phyloP scores from a whole-genome alignment of 805 yeast genomes.

The Kuraishia hungarica region DNA sequence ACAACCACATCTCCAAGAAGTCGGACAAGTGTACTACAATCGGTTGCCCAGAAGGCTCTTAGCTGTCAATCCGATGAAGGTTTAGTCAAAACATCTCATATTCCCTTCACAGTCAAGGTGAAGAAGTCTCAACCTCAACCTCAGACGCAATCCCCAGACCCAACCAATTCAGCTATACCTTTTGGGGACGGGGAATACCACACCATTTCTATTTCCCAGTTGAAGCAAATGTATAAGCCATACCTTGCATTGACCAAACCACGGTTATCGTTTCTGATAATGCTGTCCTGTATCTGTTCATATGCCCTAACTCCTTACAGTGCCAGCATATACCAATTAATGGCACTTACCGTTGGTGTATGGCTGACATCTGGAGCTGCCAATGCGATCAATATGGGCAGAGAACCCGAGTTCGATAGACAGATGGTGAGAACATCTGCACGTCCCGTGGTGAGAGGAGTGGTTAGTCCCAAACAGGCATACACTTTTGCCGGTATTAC shows the following conservation, averaged over 20 bases:
- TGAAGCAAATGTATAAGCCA: conserved; percentile 38
- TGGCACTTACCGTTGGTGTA: conserved; percentile 77
- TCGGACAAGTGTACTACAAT: conserved; percentile 15
- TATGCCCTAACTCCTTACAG: conserved; percentile 87
- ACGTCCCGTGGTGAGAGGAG: conserved; percentile 86
- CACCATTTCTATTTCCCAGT: neutral
- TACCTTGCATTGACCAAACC: conserved; percentile 88
- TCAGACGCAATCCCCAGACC: too few relatives aligned
- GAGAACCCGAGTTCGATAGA: conserved; percentile 86
- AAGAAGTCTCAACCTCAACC: conserved; percentile 14
- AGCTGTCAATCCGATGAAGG: conserved; percentile 30
- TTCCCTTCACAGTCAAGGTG: conserved; percentile 53
- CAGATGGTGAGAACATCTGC: conserved; percentile 82
- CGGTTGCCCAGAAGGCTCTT: conserved; percentile 34
- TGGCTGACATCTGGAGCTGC: conserved; percentile 88
- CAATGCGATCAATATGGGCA: conserved; percentile 93
- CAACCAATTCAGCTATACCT: neutral
- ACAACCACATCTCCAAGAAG: neutral
- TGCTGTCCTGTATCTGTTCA: conserved; percentile 85
- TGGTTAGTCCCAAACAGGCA: conserved; percentile 69
- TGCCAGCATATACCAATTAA: conserved; percentile 60
- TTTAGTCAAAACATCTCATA: conserved; percentile 8
- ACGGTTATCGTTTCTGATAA: conserved; percentile 76
- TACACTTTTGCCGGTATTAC: conserved; percentile 67
- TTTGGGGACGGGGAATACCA: neutral